A percentile compares a stretch with the other conserved stretches of the same genome.
phyloP scores from a whole-genome alignment of 2,329 filamentous ascomycete genomes.

The Talaromyces sp. region DNA sequence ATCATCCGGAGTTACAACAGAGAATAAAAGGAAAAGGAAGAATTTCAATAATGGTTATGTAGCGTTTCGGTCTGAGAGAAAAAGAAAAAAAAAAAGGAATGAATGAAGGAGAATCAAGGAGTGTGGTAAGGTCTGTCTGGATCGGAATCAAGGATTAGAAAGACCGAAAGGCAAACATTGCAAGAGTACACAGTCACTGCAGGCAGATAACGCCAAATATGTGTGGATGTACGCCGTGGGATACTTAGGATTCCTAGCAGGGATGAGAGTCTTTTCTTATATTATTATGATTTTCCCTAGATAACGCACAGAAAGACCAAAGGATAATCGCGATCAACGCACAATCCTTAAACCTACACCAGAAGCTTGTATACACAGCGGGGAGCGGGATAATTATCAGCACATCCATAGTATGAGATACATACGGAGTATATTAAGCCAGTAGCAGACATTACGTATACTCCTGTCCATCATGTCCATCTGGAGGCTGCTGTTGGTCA shows the following conservation, averaged over 20 bases:
- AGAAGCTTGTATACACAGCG: neutral
- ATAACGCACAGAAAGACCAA: neutral
- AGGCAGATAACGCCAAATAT: neutral
- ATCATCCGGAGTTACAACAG: neutral
- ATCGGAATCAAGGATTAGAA: slow-evolving; percentile 4
- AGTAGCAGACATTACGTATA: neutral
- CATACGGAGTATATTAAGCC: too few relatives aligned
- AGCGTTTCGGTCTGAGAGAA: neutral
- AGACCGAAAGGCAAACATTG: neutral
- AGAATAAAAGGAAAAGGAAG: neutral
- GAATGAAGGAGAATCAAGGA: slow-evolving; percentile 9
- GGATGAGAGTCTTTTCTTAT: neutral
- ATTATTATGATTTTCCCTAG: neutral
- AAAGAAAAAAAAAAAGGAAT: slow-evolving; percentile 1
- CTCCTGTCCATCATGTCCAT: slow-evolving; percentile 4
- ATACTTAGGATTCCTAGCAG: neutral
- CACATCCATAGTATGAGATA: neutral
- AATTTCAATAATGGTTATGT: neutral
- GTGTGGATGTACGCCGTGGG: neutral
- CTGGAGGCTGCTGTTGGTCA: neutral
- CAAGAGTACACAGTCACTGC: neutral
- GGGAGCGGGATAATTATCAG: neutral
- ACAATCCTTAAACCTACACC: neutral
- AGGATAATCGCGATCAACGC: neutral
- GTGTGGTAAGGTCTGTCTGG: neutral